phyloP scores from a whole-genome alignment of 495 filamentous ascomycete genomes.

The Daldinia bambusicola region DNA sequence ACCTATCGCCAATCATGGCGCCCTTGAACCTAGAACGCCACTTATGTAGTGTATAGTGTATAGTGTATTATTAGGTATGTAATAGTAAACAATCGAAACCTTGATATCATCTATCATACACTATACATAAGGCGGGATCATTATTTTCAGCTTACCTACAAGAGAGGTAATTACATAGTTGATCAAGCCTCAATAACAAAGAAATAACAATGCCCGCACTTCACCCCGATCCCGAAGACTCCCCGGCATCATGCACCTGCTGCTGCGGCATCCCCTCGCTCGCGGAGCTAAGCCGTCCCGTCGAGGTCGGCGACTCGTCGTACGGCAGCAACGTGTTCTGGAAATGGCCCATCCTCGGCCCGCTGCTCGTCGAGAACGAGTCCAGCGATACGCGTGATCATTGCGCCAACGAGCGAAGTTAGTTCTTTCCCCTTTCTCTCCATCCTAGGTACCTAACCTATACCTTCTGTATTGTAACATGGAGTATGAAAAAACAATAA shows the following conservation, averaged over 20 bases:
- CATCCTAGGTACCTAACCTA: neutral
- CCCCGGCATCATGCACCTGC: constrained; percentile 21
- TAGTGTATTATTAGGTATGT: too few species aligned
- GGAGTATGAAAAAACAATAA: neutral
- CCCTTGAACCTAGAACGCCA: neutral
- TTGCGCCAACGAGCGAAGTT: constrained; percentile 81
- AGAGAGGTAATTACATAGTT: too few species aligned
- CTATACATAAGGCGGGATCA: too few species aligned
- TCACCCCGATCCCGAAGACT: constrained; percentile 36
- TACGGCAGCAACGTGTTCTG: constrained; percentile 61
- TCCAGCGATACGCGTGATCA: constrained; percentile 88
- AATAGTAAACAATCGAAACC: neutral
- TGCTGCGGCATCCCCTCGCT: constrained; percentile 35
- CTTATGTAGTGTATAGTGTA: too few species aligned
- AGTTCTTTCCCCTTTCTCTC: constrained; percentile 22
- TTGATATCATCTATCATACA: neutral
- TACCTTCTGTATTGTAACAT: too few species aligned
- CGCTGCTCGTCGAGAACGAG: constrained; percentile 89
- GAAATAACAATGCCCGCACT: constrained; percentile 20
- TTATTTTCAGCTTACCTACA: too few species aligned
- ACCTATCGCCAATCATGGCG: constrained; percentile 3
- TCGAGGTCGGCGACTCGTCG: constrained; percentile 53
- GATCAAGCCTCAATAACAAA: neutral
- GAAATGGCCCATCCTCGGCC: constrained; percentile 74
- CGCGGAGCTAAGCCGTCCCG: constrained; percentile 30